phyloP scores from a whole-genome alignment of 2,329 filamentous ascomycete species.

The Fusarium papillatum region DNA sequence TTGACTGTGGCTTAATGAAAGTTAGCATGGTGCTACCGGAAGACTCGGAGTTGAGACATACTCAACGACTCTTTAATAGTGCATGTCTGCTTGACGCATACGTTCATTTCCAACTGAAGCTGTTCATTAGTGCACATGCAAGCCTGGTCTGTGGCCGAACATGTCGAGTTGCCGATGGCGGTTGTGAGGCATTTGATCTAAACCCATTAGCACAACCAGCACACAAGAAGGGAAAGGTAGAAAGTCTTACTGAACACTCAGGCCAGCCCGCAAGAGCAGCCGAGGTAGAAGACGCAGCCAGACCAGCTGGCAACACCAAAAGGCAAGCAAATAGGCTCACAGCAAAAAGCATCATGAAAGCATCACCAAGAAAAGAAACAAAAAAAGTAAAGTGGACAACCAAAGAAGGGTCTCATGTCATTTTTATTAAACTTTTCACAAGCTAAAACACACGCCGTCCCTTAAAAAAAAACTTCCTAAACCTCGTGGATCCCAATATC shows the following conservation, averaged over 20 bases:
- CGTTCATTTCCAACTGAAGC: conserved; percentile 42
- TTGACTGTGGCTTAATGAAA: conserved; percentile 41
- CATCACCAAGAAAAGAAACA: not conserved
- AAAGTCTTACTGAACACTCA: conserved; percentile 47
- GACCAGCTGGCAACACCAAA: conserved; percentile 11
- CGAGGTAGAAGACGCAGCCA: conserved; percentile 6
- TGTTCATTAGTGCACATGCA: conserved; percentile 49
- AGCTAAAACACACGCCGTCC: not conserved
- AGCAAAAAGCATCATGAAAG: conserved; percentile 13
- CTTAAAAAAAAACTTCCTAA: not conserved
- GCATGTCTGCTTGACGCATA: conserved; percentile 46
- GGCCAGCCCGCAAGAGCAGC: conserved; percentile 41
- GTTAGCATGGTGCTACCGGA: conserved; percentile 4
- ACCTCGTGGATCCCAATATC: not conserved
- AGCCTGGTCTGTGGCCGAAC: conserved; percentile 40
- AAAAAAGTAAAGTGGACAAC: not conserved
- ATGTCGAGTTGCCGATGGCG: conserved; percentile 43
- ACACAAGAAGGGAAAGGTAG: no score
- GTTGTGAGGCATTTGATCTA: conserved; percentile 45
- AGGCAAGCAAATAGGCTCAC: conserved; percentile 17
- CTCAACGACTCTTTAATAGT: conserved; percentile 48
- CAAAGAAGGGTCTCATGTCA: not conserved
- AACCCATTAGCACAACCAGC: not conserved
- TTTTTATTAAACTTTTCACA: not conserved
- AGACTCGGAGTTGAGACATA: conserved; percentile 27